Evolutionary conservation across 129 eudicot genomes (phyloP).

Genomic region (Smallanthus sonchifolius): DNA sequence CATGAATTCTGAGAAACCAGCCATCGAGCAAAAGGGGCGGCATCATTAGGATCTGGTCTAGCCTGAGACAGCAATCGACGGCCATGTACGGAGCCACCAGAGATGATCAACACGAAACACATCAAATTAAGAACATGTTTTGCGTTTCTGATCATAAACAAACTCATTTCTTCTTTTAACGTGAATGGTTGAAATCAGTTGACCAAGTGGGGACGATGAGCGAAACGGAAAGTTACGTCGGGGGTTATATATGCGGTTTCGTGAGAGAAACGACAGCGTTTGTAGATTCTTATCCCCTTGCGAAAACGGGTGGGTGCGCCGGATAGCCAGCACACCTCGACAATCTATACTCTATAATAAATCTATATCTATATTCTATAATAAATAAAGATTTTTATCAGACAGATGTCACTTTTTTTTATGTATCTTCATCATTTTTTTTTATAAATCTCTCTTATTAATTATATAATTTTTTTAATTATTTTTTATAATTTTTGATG

Average conservation of each 20-base stretch:
- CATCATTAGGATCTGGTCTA: constrained; percentile 51
- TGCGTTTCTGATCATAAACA: constrained; percentile 11
- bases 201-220: constrained; percentile 28
- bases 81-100: constrained; percentile 42
- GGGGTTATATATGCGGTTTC: constrained; percentile 10
- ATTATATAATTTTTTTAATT: too few relatives aligned
- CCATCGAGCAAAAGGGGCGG: constrained; percentile 87
- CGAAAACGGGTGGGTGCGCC: neutral
- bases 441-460: too few relatives aligned
- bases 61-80: constrained; percentile 36
- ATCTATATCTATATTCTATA: too few relatives aligned
- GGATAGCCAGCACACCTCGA: too few relatives aligned
- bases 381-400: too few relatives aligned
- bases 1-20: constrained; percentile 77
- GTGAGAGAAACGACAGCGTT: neutral
- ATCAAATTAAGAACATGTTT: neutral
- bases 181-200: constrained; percentile 4
- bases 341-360: too few relatives aligned
- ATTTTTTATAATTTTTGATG: too few relatives aligned
- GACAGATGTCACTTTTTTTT: too few relatives aligned
- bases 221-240: constrained; percentile 1
- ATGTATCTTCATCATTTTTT: too few relatives aligned
- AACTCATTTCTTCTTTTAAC: constrained; percentile 1
- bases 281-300: constrained; percentile 6
- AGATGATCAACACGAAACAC: constrained; percentile 22